phyloP scores from a whole-genome alignment of 2,329 filamentous ascomycete species.

The Biscogniauxia sp. region DNA sequence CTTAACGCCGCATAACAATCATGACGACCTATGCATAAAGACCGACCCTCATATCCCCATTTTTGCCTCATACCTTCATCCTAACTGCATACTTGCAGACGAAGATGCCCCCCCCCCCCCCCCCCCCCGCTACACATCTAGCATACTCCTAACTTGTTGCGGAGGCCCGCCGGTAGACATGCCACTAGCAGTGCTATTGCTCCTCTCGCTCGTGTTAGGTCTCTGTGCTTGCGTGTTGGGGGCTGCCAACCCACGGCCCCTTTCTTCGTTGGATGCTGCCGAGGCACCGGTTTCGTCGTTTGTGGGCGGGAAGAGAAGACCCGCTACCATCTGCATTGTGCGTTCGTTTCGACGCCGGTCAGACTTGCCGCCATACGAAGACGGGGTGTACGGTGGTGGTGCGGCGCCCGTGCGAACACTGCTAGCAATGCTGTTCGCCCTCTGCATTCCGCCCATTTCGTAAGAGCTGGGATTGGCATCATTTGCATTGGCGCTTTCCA shows the following conservation, averaged over 20 bases:
- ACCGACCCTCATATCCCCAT: conserved; percentile 6
- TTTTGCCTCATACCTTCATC: background rate
- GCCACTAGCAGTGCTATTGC: conserved; percentile 45
- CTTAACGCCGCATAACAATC: conserved; percentile 15
- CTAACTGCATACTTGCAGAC: background rate
- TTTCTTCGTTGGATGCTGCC: conserved; percentile 34
- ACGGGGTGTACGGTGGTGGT: conserved; percentile 31
- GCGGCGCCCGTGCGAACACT: conserved; percentile 28
- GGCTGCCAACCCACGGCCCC: conserved; percentile 19
- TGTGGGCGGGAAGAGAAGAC: conserved; percentile 48
- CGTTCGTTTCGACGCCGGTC: conserved; percentile 45
- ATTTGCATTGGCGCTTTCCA: conserved; percentile 32
- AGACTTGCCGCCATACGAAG: conserved; percentile 41
- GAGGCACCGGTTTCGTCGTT: conserved; percentile 17
- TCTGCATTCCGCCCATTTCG: conserved; percentile 40
- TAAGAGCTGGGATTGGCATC: conserved; percentile 29
- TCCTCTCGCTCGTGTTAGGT: conserved; percentile 37
- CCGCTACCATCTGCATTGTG: conserved; percentile 42
- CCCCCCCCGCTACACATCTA: conserved; percentile 45
- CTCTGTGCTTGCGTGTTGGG: conserved; percentile 16
- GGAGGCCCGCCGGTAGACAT: conserved; percentile 47
- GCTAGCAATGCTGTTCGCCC: conserved; percentile 26
- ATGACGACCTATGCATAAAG: conserved; percentile 12
- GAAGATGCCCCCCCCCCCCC: background rate
- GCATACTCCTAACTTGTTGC: conserved; percentile 57